phyloP scores from a whole-genome alignment of 306 rosid species.

The Quercus parvula region DNA sequence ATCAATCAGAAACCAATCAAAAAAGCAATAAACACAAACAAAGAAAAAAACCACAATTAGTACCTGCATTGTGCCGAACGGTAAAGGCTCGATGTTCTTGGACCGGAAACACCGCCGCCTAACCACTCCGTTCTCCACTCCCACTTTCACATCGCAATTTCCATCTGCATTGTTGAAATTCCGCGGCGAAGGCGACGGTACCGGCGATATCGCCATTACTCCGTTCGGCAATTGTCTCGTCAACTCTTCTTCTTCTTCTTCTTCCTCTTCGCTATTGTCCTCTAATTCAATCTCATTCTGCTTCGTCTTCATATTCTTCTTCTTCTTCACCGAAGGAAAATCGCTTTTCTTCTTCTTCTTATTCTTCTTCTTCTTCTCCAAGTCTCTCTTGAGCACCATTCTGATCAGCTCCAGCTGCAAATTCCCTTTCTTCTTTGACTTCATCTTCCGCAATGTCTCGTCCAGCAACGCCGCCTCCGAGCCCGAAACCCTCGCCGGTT shows the following conservation, averaged over 20 bases:
- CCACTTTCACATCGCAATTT: conserved; percentile 48
- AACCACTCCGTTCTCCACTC: conserved; percentile 32
- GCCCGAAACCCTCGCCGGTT: conserved; percentile 31
- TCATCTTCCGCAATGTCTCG: conserved; percentile 37
- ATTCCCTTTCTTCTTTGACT: conserved; percentile 51
- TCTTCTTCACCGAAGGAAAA: conserved; percentile 5
- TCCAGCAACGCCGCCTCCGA: conserved; percentile 29
- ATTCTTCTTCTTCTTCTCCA: conserved; percentile 52
- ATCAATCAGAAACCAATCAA: conserved; percentile 7
- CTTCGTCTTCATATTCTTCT: conserved; percentile 18
- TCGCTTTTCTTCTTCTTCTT: conserved; percentile 8
- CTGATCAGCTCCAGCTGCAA: conserved; percentile 75
- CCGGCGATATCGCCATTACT: conserved; percentile 77
- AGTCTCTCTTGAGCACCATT: conserved; percentile 82
- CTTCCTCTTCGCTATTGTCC: conserved; percentile 25
- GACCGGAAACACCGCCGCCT: conserved; percentile 72
- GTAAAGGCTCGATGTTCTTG: conserved; percentile 72
- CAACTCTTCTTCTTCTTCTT: conserved; percentile 30
- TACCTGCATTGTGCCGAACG: conserved; percentile 64
- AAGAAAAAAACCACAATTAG: neutral
- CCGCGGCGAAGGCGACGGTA: conserved; percentile 36
- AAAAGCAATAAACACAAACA: neutral
- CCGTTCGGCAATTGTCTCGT: conserved; percentile 84
- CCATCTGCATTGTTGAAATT: conserved; percentile 61
- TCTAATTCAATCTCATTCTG: conserved; percentile 26